Evolutionary conservation across 2,329 filamentous ascomycete genomes (phyloP).

Genomic region (Phialophora expanda): DNA sequence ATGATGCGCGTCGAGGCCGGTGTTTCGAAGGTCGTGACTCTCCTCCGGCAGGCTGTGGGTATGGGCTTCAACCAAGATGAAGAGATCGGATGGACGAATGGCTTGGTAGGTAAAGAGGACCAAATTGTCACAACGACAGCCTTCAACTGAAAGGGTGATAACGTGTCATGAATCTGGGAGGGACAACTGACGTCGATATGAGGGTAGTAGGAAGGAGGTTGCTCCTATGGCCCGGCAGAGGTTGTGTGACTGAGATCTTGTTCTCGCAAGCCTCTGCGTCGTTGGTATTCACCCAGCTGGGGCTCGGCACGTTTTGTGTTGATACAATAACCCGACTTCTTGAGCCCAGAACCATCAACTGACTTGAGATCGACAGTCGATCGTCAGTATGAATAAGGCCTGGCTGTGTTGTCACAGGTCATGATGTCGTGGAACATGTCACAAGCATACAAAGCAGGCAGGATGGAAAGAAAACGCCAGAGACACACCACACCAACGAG

Average conservation of each 20-base stretch:
- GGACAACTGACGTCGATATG: not conserved
- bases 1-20: not conserved
- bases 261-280: not conserved
- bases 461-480: not conserved
- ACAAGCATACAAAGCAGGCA: conserved; percentile 17
- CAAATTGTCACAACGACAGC: not conserved
- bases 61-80: not conserved
- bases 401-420: conserved; percentile 15
- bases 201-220: not conserved
- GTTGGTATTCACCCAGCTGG: not conserved
- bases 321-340: not conserved
- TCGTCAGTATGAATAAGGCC: conserved; percentile 12
- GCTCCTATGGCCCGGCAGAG: not conserved
- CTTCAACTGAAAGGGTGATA: not conserved
- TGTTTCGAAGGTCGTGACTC: not conserved
- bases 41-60: not conserved
- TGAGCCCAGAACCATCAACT: not conserved
- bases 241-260: not conserved
- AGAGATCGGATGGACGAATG: not conserved
- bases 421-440: conserved; percentile 21
- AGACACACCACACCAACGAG: conserved; percentile 1
- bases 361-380: conserved; percentile 4
- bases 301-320: not conserved
- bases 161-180: not conserved
- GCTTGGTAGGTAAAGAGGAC: not conserved